Evolutionary conservation across 345 rosid species (phyloP), one percentile per base, ranked within the genome.

Genomic region (Rubroshorea leprosula): DNA sequence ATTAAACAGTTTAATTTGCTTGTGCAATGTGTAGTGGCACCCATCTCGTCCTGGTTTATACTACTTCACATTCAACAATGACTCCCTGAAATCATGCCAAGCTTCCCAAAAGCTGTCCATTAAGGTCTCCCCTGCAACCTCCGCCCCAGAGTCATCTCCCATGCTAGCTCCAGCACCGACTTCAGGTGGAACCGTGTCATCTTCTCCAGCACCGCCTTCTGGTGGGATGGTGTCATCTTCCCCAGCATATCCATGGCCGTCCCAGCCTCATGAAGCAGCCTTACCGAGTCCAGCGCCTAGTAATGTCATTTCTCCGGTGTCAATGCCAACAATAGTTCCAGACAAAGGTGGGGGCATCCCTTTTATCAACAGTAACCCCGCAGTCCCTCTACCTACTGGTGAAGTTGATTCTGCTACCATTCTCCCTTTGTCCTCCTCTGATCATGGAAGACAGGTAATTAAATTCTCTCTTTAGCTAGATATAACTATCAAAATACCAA

Each of bases 301-400:
- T 23, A 14, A 63, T 27, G 64, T 60, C 7, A 75, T 10, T 13
- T 35, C 68, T 0, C 79, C 87, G 0, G 70, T 72, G 16, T 45
- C 76, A 12, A 71, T 65, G 58, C 83, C 83, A 6, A 55, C 58
- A 4, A 1, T 74, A 16, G 60, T 65, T 53, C 90, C 97, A 0
- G 90, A 77, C 19, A 89, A 82, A 74, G 75, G 73, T 1, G 80
- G 83, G 1, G 87, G 86, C 26, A 80, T 84, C 10, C 96, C 97
- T 3, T 93, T 93, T 48, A 93, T 89, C 17, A 89, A 78, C 49
- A 93, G 99, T 57, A 93, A 89, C 54, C 97, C 99, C 0, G 97
- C 97, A 0, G 97, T 92, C 72, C 96, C 99, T 27, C 66, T 92
- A 71, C 99, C 99, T 2, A 93, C 91, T n/a, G 99, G 83, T 45